Evolutionary conservation across 2,329 filamentous ascomycete genomes (phyloP).

Genomic region (Talaromyces sp.): DNA sequence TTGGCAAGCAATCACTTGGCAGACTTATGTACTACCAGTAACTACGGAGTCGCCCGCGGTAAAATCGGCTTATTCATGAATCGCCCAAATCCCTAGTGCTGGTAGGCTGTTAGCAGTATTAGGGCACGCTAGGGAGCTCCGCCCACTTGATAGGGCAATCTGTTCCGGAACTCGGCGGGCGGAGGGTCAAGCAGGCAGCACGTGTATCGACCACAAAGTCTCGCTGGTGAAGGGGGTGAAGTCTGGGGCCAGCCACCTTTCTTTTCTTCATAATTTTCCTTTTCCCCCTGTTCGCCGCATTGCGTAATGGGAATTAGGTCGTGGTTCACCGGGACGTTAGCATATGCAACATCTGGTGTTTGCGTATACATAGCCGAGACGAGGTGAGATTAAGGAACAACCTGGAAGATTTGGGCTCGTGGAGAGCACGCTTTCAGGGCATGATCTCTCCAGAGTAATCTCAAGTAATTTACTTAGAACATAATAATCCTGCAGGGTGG

Average conservation of each 20-base stretch:
- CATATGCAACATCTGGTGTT: neutral
- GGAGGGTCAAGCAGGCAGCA: neutral
- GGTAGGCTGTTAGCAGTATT: neutral
- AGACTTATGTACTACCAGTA: too few relatives aligned
- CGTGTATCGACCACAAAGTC: constrained; percentile 5
- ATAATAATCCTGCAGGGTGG: neutral
- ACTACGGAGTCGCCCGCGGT: neutral
- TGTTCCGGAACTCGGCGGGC: neutral
- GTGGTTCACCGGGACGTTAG: too few relatives aligned
- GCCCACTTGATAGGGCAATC: neutral
- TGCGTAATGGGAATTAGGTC: neutral
- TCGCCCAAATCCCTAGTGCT: too few relatives aligned
- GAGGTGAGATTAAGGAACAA: neutral
- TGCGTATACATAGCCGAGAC: neutral
- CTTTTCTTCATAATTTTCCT: neutral
- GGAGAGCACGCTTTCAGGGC: neutral
- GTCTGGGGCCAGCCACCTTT: neutral
- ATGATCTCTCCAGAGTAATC: neutral
- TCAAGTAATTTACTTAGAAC: neutral
- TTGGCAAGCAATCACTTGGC: neutral
- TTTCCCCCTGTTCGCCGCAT: neutral
- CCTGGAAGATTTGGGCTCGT: too few relatives aligned
- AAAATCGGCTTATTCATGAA: neutral
- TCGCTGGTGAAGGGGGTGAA: neutral
- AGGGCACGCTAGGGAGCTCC: neutral